These are phyloP conservation scores for Hibiscus trionum DNA, from an alignment of 345 rosid genomes.

Conservation along the genomic window DNA sequence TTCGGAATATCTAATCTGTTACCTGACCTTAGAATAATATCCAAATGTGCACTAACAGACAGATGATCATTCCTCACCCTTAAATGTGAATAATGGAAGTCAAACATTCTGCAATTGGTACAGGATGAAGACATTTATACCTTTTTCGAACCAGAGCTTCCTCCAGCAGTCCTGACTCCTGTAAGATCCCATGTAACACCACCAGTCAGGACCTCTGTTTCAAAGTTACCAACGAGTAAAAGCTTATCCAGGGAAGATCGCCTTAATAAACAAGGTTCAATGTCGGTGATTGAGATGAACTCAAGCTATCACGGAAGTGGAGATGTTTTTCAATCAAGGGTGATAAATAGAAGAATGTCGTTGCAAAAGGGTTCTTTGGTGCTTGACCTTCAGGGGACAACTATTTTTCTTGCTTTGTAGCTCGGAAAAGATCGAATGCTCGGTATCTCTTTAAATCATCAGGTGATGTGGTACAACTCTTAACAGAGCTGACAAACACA, in stretches of 20 bases:
- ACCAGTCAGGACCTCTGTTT: constrained; percentile 11
- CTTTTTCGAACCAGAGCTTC: constrained; percentile 29
- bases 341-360: constrained; percentile 15
- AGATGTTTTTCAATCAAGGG: constrained; percentile 26
- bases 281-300: constrained; percentile 27
- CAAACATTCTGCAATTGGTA: constrained; percentile 5
- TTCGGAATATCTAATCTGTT: background rate
- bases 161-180: constrained; percentile 13
- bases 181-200: constrained; percentile 11
- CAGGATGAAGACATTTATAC: constrained; percentile 52
- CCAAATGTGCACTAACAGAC: too few species aligned
- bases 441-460: constrained; percentile 38
- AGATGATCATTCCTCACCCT: too few species aligned
- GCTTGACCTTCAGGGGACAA: constrained; percentile 44
- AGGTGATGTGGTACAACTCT: constrained; percentile 33
- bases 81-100: too few species aligned
- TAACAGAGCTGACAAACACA: constrained; percentile 26
- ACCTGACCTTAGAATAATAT: too few species aligned
- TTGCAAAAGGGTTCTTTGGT: constrained; percentile 40
- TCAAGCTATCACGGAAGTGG: constrained; percentile 4
- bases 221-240: constrained; percentile 11
- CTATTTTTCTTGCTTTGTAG: constrained; percentile 54
- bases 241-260: constrained; percentile 20
- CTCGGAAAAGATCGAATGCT: constrained; percentile 39
- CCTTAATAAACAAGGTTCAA: constrained; percentile 9